phyloP scores from a whole-genome alignment of 1,139 yeast genomes.

The Geotrichum fermentans region DNA sequence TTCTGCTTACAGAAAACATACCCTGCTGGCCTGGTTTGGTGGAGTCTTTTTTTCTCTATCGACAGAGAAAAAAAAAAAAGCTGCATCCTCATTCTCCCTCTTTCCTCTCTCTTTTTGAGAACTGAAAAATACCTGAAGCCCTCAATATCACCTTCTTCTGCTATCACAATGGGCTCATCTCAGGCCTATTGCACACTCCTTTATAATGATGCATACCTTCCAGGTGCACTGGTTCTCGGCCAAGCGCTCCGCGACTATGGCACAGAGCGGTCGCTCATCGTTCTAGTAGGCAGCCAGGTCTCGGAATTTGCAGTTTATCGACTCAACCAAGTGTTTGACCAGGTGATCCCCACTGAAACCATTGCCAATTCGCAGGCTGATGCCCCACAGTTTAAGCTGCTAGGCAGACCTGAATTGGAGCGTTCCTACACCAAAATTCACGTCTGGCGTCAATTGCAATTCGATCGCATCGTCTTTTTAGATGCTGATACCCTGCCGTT shows the following conservation, averaged over 20 bases:
- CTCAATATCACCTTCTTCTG: no score
- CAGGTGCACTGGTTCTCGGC: constrained; percentile 71
- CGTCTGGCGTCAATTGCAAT: constrained; percentile 62
- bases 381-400: constrained; percentile 39
- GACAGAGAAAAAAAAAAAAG: background rate
- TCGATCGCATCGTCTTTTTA: constrained; percentile 60
- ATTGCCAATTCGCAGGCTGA: constrained; percentile 31
- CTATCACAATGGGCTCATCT: constrained; percentile 6
- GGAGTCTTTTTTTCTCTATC: no score
- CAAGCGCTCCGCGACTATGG: constrained; percentile 35
- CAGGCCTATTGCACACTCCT: constrained; percentile 63
- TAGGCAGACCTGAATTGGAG: constrained; percentile 71
- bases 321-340: constrained; percentile 33
- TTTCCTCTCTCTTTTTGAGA: background rate
- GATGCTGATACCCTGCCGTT: constrained; percentile 80
- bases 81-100: background rate
- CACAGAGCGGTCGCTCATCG: constrained; percentile 28
- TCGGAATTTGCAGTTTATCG: constrained; percentile 25
- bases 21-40: no score
- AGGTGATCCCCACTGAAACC: constrained; percentile 35
- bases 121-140: no score
- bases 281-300: constrained; percentile 37
- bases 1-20: no score
- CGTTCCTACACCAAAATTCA: constrained; percentile 68
- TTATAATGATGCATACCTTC: constrained; percentile 60